A percentile compares a stretch with the other conserved stretches of the same genome.
Conservation (phyloP, 1,139 yeast species). For the Pichia cactophila region DNA sequence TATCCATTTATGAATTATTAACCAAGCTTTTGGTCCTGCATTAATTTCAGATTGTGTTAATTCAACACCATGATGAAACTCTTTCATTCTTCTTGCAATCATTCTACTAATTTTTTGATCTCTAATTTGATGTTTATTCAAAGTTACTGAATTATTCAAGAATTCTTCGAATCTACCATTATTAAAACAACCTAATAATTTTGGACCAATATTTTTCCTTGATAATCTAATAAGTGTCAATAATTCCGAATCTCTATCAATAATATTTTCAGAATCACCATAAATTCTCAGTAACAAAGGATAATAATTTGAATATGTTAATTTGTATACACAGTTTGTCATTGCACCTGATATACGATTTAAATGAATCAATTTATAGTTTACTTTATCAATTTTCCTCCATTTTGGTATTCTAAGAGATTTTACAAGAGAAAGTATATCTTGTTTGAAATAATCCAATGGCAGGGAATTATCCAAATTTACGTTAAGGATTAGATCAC, state of each 20-base stretch:
- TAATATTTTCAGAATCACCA: conserved; percentile 85
- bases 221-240: conserved; percentile 67
- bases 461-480: conserved; percentile 69
- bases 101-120: conserved; percentile 70
- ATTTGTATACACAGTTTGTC: conserved; percentile 80
- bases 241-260: conserved; percentile 79
- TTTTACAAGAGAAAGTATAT: conserved; percentile 59
- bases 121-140: conserved; percentile 65
- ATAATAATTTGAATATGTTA: conserved; percentile 35
- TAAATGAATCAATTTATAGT: conserved; percentile 39
- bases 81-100: conserved; percentile 95
- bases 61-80: conserved; percentile 75
- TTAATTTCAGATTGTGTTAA: conserved; percentile 44
- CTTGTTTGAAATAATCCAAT: conserved; percentile 75
- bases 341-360: conserved; percentile 82
- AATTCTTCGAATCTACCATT: conserved; percentile 94
- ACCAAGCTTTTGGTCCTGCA: conserved; percentile 65
- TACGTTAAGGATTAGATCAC: conserved; percentile 27
- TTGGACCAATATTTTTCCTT: conserved; percentile 77
- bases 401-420: conserved; percentile 68
- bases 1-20: conserved; percentile 66
- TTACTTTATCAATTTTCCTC: conserved; percentile 32
- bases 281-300: conserved; percentile 68
- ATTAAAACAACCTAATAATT: conserved; percentile 75
- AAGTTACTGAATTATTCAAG: conserved; percentile 68